Evolutionary conservation across 768 basidiomycete genomes (phyloP), one percentile per base, ranked within the genome.

Genomic region (Podaxis sp.): DNA sequence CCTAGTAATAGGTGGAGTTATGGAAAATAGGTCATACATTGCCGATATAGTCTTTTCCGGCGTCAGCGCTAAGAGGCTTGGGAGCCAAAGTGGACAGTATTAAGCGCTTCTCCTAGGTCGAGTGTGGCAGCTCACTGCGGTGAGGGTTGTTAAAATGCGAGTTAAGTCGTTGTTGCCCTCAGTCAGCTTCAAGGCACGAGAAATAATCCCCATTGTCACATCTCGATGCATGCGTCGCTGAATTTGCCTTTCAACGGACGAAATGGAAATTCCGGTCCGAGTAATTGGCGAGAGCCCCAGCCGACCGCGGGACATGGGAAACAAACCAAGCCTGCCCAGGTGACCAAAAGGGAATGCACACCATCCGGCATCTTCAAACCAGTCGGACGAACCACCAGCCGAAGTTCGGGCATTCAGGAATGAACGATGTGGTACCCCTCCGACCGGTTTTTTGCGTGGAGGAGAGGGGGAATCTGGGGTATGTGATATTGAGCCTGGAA

Each of bases 311-410:
- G 22, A 40, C 40, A 33, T 37, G 41, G 43, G 56, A 57, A 51
- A 40, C 29, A 40, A 59, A 37, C 24, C 36, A 33, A 36, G 40
- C 19, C 43, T 46, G n/a, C 43, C 43, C 43, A 46, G 43, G 43
- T 17, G 43, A n/a, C 19, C 43, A 17, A 46, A 46, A 9, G n/a
- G 15, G 15, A 19, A 7, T 17, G 43, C 43, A 19, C 49, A 61
- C 55, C 51, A 54, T 24, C 46, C 59, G 59, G 59, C 59, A 55
- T 22, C 22, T 11, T 36, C 53, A 25, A 61, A 47, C 60, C 60
- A 55, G 41, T 53, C 53, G 33, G 60, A 2, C 60, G 53, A 61
- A 54, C 60, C 43, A 24, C 53, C 19, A 54, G 29, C 59, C 27
- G 38, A 27, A 4, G 19, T 17, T 56, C 15, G 24, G 27, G 55